These are phyloP conservation scores for Aquilaria yunnanensis DNA, from an alignment of 345 rosid genomes.

Conservation along the genomic window DNA sequence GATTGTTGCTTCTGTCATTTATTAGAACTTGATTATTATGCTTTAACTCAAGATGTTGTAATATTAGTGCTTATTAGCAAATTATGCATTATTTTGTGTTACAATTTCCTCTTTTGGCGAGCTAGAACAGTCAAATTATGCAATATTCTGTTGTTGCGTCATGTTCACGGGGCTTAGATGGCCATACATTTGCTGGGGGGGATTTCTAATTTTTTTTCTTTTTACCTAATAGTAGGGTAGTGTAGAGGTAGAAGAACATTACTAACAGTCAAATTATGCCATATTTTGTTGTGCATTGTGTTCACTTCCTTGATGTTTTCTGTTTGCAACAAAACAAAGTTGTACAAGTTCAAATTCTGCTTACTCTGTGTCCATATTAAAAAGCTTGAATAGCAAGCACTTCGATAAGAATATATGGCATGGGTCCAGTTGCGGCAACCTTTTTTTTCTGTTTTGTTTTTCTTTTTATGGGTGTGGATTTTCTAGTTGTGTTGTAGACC, in stretches of 20 bases:
- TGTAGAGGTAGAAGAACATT: not conserved
- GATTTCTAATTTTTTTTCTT: not conserved
- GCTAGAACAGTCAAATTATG: not conserved
- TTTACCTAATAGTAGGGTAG: not conserved
- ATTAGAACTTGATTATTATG: too few relatives aligned
- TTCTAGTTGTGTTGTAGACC: not conserved
- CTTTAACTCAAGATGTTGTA: too few relatives aligned
- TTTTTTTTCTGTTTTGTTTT: not conserved
- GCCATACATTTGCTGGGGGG: conserved; percentile 14
- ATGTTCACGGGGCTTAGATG: conserved; percentile 24
- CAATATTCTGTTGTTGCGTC: conserved; percentile 25
- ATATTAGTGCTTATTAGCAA: too few relatives aligned
- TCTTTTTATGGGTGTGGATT: not conserved
- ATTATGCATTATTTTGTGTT: not conserved
- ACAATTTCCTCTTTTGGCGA: conserved; percentile 9
- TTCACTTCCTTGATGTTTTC: conserved; percentile 13
- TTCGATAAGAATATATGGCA: not conserved
- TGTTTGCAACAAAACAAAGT: conserved; percentile 5
- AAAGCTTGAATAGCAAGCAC: conserved; percentile 23
- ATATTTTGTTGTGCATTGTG: conserved; percentile 20
- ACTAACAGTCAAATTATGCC: conserved; percentile 16
- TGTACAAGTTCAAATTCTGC: conserved; percentile 32
- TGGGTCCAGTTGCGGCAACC: conserved; percentile 19
- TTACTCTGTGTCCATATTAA: conserved; percentile 6
- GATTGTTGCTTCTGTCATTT: too few relatives aligned